Percentiles rank a stretch among this genome's conserved stretches.
phyloP scores from a whole-genome alignment of 768 basidiomycete species.

The Naematelia aurantialba region DNA sequence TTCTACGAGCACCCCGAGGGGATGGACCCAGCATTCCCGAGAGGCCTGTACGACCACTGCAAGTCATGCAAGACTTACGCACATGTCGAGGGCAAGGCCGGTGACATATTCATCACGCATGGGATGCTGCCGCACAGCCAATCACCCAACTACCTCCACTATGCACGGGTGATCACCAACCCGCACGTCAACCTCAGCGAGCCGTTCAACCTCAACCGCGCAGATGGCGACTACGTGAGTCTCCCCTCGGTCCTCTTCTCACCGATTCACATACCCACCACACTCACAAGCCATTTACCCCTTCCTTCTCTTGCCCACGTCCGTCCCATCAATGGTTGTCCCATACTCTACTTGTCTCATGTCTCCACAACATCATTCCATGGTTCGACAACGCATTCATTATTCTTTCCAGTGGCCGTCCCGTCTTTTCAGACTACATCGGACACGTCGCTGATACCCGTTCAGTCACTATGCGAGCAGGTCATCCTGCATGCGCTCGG shows the following conservation, averaged over 20 bases:
- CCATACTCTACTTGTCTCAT: no score
- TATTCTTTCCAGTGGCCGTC: no score
- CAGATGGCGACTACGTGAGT: conserved; percentile 27
- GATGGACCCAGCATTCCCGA: conserved; percentile 23
- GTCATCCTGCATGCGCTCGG: conserved; percentile 25
- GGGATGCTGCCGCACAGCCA: conserved; percentile 20
- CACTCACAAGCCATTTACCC: no score
- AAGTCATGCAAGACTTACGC: conserved; percentile 16
- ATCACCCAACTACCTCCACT: conserved; percentile 26
- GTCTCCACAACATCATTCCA: no score
- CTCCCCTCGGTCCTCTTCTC: background rate
- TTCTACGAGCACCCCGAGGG: conserved; percentile 33
- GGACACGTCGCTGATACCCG: no score
- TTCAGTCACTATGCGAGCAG: conserved; percentile 24
- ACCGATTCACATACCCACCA: no score
- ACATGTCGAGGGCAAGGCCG: conserved; percentile 24
- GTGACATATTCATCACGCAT: conserved; percentile 30
- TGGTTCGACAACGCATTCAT: no score
- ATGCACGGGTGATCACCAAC: conserved; percentile 34
- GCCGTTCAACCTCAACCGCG: conserved; percentile 30
- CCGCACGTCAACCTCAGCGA: conserved; percentile 27
- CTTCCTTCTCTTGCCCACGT: no score
- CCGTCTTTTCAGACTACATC: no score
- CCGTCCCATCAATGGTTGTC: no score
- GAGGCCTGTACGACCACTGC: conserved; percentile 12